Percentiles rank a stretch among this genome's conserved stretches.
Conservation (phyloP, 148 eudicot genomes). For the Chenopodium suecicum region DNA sequence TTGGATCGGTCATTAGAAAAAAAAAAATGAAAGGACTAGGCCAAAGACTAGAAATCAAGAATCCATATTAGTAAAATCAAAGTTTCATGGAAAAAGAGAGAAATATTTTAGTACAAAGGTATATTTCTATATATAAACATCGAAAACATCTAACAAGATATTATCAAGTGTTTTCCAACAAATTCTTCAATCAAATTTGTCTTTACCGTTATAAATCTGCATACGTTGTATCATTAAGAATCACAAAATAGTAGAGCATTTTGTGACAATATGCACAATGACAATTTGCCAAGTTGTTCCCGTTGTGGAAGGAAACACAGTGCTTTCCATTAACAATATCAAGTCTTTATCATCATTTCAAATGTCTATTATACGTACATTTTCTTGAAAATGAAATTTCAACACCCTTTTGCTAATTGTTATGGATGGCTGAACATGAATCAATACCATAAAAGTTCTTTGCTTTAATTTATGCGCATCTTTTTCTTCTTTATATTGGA, state of each 20-base stretch:
- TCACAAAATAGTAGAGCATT: background rate
- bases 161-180: background rate
- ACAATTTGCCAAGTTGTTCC: slow-evolving; percentile 10
- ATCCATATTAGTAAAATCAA: too few relatives aligned
- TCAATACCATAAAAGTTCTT: slow-evolving; percentile 7
- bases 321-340: slow-evolving; percentile 15
- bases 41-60: too few relatives aligned
- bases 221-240: background rate
- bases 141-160: background rate
- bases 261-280: background rate
- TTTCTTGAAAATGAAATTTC: slow-evolving; percentile 17
- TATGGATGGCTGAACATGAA: slow-evolving; percentile 6
- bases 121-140: too few relatives aligned
- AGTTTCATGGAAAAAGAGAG: too few relatives aligned
- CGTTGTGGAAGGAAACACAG: slow-evolving; percentile 4
- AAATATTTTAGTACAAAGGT: too few relatives aligned
- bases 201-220: background rate
- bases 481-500: slow-evolving; percentile 16
- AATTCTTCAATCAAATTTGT: background rate
- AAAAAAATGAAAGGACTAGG: too few relatives aligned
- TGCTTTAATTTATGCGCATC: slow-evolving; percentile 6
- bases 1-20: too few relatives aligned
- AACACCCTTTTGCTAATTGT: background rate
- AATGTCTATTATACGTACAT: background rate
- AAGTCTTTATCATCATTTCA: background rate